Evolutionary conservation across 2,329 filamentous ascomycete genomes (phyloP).

Genomic region (Trichothecium roseum): DNA sequence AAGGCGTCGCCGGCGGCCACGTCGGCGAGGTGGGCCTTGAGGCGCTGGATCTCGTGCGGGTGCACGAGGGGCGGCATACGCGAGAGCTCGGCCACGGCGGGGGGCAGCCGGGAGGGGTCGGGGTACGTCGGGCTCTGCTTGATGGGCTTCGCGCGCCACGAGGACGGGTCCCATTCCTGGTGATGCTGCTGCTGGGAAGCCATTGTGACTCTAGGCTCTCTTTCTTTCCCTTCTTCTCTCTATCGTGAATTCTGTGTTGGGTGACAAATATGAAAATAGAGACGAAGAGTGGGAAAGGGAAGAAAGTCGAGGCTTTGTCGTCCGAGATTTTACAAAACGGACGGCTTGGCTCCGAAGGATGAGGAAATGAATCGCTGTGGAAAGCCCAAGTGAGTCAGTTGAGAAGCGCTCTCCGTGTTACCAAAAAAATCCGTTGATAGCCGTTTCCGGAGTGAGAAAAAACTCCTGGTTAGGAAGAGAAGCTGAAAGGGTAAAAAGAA

Average conservation of each 20-base stretch:
- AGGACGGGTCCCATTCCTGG: slow-evolving; percentile 45
- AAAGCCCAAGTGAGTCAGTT: too few relatives aligned
- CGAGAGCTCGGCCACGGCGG: slow-evolving; percentile 53
- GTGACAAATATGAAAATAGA: too few relatives aligned
- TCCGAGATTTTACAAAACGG: too few relatives aligned
- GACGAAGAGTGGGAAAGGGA: too few relatives aligned
- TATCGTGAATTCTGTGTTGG: background rate
- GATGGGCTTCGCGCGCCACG: slow-evolving; percentile 71
- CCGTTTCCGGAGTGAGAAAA: too few relatives aligned
- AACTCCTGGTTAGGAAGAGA: too few relatives aligned
- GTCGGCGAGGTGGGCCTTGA: slow-evolving; percentile 71
- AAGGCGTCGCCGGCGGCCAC: slow-evolving; percentile 88
- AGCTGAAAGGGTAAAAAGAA: too few relatives aligned
- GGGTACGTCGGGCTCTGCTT: slow-evolving; percentile 66
- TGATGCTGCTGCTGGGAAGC: slow-evolving; percentile 4
- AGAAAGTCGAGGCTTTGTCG: too few relatives aligned
- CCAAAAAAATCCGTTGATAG: too few relatives aligned
- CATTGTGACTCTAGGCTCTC: background rate
- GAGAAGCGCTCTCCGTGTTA: too few relatives aligned
- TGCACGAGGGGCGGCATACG: slow-evolving; percentile 70
- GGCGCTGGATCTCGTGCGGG: slow-evolving; percentile 65
- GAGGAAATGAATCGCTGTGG: too few relatives aligned
- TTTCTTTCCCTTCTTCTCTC: background rate
- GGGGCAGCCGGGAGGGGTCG: slow-evolving; percentile 46
- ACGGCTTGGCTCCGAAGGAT: too few relatives aligned